phyloP scores from a whole-genome alignment of 2,329 filamentous ascomycete species.

The Harringtonia lauricola region DNA sequence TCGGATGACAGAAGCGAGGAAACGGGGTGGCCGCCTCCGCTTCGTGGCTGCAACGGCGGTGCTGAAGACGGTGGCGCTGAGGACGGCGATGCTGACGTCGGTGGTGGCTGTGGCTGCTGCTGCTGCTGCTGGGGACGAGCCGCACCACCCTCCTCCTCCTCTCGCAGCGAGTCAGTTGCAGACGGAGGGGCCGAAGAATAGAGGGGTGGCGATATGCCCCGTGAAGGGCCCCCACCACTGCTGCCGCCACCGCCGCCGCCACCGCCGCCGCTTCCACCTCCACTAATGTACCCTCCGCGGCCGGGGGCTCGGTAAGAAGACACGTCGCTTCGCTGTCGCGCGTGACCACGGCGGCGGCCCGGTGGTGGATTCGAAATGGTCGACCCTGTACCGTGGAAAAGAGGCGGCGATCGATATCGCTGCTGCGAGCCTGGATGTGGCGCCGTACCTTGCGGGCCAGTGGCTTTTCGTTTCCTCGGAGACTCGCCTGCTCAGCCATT shows the following conservation, averaged over 20 bases:
- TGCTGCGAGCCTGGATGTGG: constrained; percentile 34
- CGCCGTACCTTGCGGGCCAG: constrained; percentile 37
- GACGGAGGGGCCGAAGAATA: constrained; percentile 22
- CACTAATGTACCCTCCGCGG: too few relatives aligned
- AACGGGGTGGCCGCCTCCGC: constrained; percentile 27
- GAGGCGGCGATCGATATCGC: constrained; percentile 41
- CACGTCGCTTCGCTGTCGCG: constrained; percentile 53
- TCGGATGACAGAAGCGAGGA: constrained; percentile 33
- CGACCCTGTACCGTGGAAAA: constrained; percentile 33
- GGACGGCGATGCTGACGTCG: constrained; percentile 1
- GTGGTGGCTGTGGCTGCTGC: constrained; percentile 14
- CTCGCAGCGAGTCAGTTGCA: constrained; percentile 21
- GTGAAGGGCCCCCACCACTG: constrained; percentile 9
- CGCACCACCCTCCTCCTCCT: constrained; percentile 20
- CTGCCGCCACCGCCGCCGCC: constrained; percentile 5
- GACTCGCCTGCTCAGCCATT: constrained; percentile 49
- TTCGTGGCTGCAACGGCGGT: constrained; percentile 14
- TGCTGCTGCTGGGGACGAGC: constrained; percentile 10
- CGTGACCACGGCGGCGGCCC: constrained; percentile 46
- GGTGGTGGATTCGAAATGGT: constrained; percentile 41
- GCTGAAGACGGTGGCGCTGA: constrained; percentile 14
- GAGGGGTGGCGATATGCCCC: constrained; percentile 16
- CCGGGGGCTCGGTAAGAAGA: constrained; percentile 35
- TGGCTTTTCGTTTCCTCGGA: constrained; percentile 76
- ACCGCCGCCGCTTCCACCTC: constrained; percentile 4